Conservation (phyloP, 2,329 filamentous ascomycete genomes). For the Orbilia blumenaviensis region DNA sequence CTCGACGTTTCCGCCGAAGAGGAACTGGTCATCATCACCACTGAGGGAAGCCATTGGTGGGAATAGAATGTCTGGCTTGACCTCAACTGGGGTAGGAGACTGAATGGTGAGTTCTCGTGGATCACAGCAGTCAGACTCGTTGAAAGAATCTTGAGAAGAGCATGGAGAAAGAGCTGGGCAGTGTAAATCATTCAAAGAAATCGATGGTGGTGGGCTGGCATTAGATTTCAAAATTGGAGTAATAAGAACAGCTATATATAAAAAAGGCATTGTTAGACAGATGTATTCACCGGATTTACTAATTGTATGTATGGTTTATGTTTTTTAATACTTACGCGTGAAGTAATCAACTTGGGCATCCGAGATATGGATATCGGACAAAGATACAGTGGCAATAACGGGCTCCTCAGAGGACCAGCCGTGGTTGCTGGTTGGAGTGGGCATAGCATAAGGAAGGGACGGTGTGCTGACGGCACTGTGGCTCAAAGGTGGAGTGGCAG, state of each 20-base stretch:
- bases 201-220: constrained; percentile 56
- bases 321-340: constrained; percentile 38
- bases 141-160: constrained; percentile 56
- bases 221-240: constrained; percentile 55
- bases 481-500: constrained; percentile 49
- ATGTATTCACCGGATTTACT: not conserved
- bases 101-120: constrained; percentile 57
- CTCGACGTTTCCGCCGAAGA: constrained; percentile 53
- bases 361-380: constrained; percentile 56
- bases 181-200: constrained; percentile 55
- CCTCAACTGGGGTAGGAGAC: constrained; percentile 55
- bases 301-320: not conserved
- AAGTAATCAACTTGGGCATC: constrained; percentile 56
- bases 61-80: constrained; percentile 56
- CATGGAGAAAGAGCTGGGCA: constrained; percentile 58
- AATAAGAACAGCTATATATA: constrained; percentile 53
- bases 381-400: constrained; percentile 55
- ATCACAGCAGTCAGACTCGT: constrained; percentile 57
- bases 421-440: constrained; percentile 51
- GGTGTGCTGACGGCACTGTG: constrained; percentile 53
- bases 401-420: constrained; percentile 51
- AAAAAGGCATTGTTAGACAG: constrained; percentile 49
- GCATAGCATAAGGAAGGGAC: constrained; percentile 52
- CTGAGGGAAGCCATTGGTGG: constrained; percentile 55
- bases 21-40: constrained; percentile 56